phyloP scores from a whole-genome alignment of 306 rosid species.

The Lotus japonicus region DNA sequence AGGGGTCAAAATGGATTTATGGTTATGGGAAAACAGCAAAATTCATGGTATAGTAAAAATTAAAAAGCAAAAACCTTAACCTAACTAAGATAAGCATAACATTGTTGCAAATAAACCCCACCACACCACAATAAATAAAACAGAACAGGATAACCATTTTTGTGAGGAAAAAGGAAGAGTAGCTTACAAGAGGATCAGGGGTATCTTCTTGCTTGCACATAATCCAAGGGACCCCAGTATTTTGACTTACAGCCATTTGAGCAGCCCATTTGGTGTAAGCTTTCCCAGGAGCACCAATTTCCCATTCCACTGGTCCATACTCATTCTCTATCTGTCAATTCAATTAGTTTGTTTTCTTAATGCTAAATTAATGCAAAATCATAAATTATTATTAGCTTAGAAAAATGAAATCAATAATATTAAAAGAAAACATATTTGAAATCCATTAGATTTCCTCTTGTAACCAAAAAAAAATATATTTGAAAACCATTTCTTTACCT shows the following conservation, averaged over 20 bases:
- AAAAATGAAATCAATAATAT: neutral
- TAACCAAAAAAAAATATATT: neutral
- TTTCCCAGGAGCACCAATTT: slow-evolving; percentile 62
- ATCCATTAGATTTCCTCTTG: too few relatives aligned
- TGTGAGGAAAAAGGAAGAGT: slow-evolving; percentile 4
- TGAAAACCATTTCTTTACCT: slow-evolving; percentile 38
- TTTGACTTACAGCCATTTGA: slow-evolving; percentile 66
- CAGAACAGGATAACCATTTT: neutral
- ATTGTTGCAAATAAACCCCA: slow-evolving; percentile 28
- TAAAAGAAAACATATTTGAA: too few relatives aligned
- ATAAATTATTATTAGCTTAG: too few relatives aligned
- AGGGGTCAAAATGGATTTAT: neutral
- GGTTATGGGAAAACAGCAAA: neutral
- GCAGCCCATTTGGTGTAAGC: slow-evolving; percentile 82
- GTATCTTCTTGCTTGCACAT: slow-evolving; percentile 91
- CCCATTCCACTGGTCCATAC: slow-evolving; percentile 56
- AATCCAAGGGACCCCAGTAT: slow-evolving; percentile 88
- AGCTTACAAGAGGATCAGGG: slow-evolving; percentile 79
- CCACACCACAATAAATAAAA: slow-evolving; percentile 29
- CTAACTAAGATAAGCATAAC: slow-evolving; percentile 17
- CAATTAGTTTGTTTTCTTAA: neutral
- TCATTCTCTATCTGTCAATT: slow-evolving; percentile 80
- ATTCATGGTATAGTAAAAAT: neutral
- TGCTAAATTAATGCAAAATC: neutral
- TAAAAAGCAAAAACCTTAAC: slow-evolving; percentile 21